Percentiles rank a stretch among this genome's conserved stretches.
Conservation (phyloP, 768 basidiomycete species). For the Xerocomellus dryophilus region DNA sequence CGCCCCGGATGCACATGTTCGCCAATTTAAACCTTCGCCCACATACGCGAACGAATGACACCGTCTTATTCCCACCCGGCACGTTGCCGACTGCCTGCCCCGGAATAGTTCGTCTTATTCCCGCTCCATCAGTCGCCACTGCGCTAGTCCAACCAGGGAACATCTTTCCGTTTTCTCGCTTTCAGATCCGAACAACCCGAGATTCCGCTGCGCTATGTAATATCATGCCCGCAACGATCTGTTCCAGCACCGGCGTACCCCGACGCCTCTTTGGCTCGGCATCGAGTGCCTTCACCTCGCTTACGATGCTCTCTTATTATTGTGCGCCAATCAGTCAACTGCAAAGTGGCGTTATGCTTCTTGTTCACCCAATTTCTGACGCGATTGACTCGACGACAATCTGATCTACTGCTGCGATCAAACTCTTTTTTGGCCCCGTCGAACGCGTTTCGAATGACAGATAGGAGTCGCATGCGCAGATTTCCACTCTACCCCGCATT, state of each 20-base stretch:
- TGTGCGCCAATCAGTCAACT: background rate
- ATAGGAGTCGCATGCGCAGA: conserved; percentile 14
- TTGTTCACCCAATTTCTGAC: background rate
- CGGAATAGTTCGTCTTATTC: conserved; percentile 11
- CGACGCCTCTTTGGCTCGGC: background rate
- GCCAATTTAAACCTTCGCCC: background rate
- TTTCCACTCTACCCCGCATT: conserved; percentile 18
- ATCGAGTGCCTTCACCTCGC: background rate
- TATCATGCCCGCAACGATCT: conserved; percentile 14
- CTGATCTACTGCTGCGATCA: conserved; percentile 22
- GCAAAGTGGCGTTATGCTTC: conserved; percentile 12
- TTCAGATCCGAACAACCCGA: conserved; percentile 12
- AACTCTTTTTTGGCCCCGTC: conserved; percentile 2
- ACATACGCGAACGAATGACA: conserved; percentile 10
- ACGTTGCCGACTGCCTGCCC: conserved; percentile 7
- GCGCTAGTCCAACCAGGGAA: conserved; percentile 5
- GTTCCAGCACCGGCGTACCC: background rate
- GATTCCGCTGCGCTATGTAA: background rate
- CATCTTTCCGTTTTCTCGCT: background rate
- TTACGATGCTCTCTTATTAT: background rate
- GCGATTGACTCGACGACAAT: conserved; percentile 19
- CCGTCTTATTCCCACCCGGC: conserved; percentile 13
- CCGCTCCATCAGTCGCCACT: conserved; percentile 4
- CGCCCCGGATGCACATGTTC: conserved; percentile 21
- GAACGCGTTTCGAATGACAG: background rate